These are phyloP conservation scores for Candida pini DNA, from an alignment of 805 yeast genomes.

Conservation along the genomic window DNA sequence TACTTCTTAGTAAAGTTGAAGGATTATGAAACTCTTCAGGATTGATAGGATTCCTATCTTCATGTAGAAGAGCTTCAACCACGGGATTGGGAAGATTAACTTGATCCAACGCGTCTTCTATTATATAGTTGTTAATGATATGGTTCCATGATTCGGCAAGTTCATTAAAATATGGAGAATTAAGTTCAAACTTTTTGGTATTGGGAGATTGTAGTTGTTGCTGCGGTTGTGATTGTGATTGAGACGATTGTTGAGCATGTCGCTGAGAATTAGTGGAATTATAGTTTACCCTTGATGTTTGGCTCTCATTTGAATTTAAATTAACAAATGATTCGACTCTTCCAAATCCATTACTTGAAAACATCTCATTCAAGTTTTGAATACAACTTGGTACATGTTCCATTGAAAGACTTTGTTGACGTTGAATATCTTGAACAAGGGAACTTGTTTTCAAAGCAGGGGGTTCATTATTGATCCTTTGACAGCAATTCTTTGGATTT, in stretches of 20 bases:
- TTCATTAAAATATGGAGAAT: too few relatives aligned
- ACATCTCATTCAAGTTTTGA: too few relatives aligned
- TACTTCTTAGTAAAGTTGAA: constrained; percentile 10
- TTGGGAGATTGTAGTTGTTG: too few relatives aligned
- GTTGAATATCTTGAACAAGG: too few relatives aligned
- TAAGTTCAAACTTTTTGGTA: too few relatives aligned
- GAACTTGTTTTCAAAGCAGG: too few relatives aligned
- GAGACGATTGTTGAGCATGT: neutral
- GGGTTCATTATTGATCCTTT: neutral
- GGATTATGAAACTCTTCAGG: constrained; percentile 13
- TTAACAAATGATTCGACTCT: constrained; percentile 8
- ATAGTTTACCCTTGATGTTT: neutral
- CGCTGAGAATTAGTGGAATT: too few relatives aligned
- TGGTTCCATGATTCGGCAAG: constrained; percentile 11
- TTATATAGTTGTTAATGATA: constrained; percentile 37
- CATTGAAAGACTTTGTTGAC: too few relatives aligned
- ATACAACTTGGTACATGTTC: too few relatives aligned
- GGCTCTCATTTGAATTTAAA: neutral
- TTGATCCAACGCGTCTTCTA: constrained; percentile 39
- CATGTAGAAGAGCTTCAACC: constrained; percentile 24
- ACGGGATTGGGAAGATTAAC: constrained; percentile 42
- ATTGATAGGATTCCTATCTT: constrained; percentile 9
- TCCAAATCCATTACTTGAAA: too few relatives aligned
- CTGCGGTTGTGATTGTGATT: too few relatives aligned
- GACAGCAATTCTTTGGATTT: too few relatives aligned